Percentiles rank a stretch among this genome's conserved stretches.
These are phyloP conservation scores for Lecanoromycetidae sp. DNA, from an alignment of 2,329 filamentous ascomycete genomes.

Conservation along the genomic window DNA sequence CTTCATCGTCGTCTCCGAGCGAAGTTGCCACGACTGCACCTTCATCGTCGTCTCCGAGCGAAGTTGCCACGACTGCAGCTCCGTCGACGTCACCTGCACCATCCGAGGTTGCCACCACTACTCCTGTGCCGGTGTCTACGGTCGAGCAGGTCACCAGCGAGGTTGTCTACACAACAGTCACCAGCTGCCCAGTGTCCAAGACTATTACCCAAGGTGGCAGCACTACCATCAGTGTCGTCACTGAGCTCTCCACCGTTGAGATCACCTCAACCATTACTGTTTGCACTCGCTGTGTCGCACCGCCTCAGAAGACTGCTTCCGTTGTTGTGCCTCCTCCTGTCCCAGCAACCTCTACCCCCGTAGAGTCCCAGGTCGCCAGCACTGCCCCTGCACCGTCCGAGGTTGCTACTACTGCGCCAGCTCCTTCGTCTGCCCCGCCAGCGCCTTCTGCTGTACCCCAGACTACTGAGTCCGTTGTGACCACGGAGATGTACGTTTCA, in stretches of 20 bases:
- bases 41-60: neutral
- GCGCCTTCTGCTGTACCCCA: neutral
- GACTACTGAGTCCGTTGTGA: constrained; percentile 7
- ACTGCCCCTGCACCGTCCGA: neutral
- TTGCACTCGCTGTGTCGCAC: constrained; percentile 16
- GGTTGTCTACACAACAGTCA: constrained; percentile 15
- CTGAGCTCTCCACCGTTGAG: constrained; percentile 10
- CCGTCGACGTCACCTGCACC: neutral
- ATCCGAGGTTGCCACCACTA: neutral
- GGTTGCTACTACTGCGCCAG: neutral
- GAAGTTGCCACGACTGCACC: neutral
- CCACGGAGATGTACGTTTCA: constrained; percentile 8
- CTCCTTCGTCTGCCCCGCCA: neutral
- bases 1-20: constrained; percentile 29
- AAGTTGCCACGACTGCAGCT: neutral
- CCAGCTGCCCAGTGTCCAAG: constrained; percentile 16
- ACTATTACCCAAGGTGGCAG: constrained; percentile 13
- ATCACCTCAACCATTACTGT: constrained; percentile 16
- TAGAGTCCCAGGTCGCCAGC: neutral
- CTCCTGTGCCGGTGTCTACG: constrained; percentile 23
- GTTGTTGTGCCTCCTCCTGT: too few relatives aligned
- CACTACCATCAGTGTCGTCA: constrained; percentile 9
- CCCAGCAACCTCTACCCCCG: constrained; percentile 42
- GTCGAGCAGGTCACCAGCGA: constrained; percentile 23
- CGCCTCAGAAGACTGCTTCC: neutral